Percentiles rank a stretch among this genome's conserved stretches.
Conservation (phyloP, 1,284 basidiomycete species). For the Leccinum fallax region DNA sequence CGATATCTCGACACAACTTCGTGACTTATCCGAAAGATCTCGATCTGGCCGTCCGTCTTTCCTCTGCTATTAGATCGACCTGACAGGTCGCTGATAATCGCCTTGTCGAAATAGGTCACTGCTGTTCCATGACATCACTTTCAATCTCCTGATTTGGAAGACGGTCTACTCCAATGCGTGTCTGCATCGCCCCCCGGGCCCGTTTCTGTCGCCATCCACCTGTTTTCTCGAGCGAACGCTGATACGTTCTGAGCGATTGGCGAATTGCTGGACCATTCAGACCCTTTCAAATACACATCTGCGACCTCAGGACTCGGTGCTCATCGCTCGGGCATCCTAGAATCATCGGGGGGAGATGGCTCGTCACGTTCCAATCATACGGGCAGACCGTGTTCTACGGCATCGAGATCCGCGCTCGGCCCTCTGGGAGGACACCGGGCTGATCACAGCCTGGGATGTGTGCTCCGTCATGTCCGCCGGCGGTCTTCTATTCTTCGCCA, state of each 20-base stretch:
- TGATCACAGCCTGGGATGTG: slow-evolving; percentile 5
- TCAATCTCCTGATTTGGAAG: slow-evolving; percentile 8
- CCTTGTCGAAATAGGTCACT: slow-evolving; percentile 3
- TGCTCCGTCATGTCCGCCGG: slow-evolving; percentile 8
- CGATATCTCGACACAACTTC: background rate
- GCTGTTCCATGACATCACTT: slow-evolving; percentile 1
- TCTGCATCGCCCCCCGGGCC: slow-evolving; percentile 13
- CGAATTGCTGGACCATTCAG: slow-evolving; percentile 7
- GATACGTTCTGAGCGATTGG: slow-evolving; percentile 3
- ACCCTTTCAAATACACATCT: background rate
- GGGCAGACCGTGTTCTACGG: slow-evolving; percentile 5
- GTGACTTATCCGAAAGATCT: no score
- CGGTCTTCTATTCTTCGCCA: slow-evolving; percentile 3
- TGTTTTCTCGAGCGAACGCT: slow-evolving; percentile 9
- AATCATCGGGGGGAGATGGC: slow-evolving; percentile 11
- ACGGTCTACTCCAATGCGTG: slow-evolving; percentile 10
- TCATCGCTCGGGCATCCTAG: background rate
- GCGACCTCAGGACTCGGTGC: background rate
- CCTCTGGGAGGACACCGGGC: slow-evolving; percentile 7
- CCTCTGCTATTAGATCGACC: background rate
- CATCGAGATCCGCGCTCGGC: slow-evolving; percentile 4
- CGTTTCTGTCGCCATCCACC: slow-evolving; percentile 9
- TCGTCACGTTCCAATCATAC: slow-evolving; percentile 7
- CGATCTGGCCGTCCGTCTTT: background rate
- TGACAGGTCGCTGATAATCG: background rate